Base-by-base conservation (phyloP, 768 basidiomycete genomes). In the Piloderma croceum region DNA sequence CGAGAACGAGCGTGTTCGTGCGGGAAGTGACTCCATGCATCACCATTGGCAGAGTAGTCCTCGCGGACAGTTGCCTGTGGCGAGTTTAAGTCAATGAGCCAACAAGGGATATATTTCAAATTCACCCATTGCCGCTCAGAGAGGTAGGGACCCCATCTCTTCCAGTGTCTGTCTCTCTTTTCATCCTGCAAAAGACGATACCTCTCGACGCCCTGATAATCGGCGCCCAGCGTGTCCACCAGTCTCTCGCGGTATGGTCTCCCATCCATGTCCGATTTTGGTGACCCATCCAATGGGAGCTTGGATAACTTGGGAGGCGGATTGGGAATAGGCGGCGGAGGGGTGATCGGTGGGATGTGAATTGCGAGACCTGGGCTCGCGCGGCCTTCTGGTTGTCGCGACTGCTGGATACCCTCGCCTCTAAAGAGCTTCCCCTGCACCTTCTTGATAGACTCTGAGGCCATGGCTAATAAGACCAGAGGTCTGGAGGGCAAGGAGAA, bases 81-180 rank as follows among this genome's bases (percentile, higher is more conserved):
- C 20, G 29, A 42, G 25, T 35, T 34, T 4, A 41, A 18, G 39
- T 45, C 41, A 41, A 53, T 48, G 39, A 50, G 47, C 44, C 18
- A 34, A 47, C 15, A 18, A 35, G 35, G 35, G 19, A 36, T 23
- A 33, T 18, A 46, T 39, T 13, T n/a, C n/a, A n/a, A n/a, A 59
- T 83, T 48, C 46, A 90, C 94, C 96, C 96, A 99, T 71, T 98
- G 96, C 43, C 96, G 75, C 63, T 99, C 96, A 43, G 83, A 84
- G 38, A 99, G 75, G 68, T 99, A 99, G 12, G 96, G 96, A 15
- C 96, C 96, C 94, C 94, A 98, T 52, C 90, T 75, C 65, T 98
- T 98, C 96, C 96, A 99, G 62, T 98, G 93, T 36, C 74, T 74
- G 49, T 89, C 81, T 50, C 78, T 83, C 36, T 71, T 69, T 43